Conservation (phyloP, 495 filamentous ascomycete species). For the Penicillium desertorum region DNA sequence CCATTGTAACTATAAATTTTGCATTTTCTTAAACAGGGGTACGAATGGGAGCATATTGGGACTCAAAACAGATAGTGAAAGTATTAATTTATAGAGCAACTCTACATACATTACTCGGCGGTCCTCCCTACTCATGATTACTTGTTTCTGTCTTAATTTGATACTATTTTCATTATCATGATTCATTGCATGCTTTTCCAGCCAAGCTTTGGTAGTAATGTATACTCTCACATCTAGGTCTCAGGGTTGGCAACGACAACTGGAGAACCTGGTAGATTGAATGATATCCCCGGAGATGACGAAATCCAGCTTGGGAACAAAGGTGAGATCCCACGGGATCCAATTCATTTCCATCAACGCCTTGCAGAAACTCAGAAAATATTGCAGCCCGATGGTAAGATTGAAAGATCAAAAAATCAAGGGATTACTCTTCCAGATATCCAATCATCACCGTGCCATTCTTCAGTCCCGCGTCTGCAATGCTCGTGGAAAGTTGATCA, state of each 20-base stretch:
- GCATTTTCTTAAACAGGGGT: background rate
- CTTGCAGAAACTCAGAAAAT: constrained; percentile 14
- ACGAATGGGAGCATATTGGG: background rate
- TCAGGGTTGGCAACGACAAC: constrained; percentile 1
- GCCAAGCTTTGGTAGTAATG: constrained; percentile 2
- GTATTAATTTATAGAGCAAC: background rate
- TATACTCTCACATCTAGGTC: background rate
- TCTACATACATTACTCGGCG: background rate
- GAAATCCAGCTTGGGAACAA: background rate
- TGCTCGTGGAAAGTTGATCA: constrained; percentile 64
- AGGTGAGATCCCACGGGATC: constrained; percentile 8
- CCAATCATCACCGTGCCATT: constrained; percentile 93
- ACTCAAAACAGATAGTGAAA: background rate
- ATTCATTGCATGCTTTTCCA: constrained; percentile 5
- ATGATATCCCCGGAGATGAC: background rate
- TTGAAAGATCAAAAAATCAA: constrained; percentile 1
- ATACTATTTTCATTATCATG: background rate
- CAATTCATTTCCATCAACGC: constrained; percentile 15
- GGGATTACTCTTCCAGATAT: constrained; percentile 63
- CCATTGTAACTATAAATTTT: background rate
- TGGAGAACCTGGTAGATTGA: background rate
- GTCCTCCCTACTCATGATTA: background rate
- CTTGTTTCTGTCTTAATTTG: background rate
- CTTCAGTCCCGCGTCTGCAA: constrained; percentile 81
- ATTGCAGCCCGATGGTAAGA: background rate